Conservation (phyloP, 2,329 filamentous ascomycete species). For the Epichloe gansuensis region DNA sequence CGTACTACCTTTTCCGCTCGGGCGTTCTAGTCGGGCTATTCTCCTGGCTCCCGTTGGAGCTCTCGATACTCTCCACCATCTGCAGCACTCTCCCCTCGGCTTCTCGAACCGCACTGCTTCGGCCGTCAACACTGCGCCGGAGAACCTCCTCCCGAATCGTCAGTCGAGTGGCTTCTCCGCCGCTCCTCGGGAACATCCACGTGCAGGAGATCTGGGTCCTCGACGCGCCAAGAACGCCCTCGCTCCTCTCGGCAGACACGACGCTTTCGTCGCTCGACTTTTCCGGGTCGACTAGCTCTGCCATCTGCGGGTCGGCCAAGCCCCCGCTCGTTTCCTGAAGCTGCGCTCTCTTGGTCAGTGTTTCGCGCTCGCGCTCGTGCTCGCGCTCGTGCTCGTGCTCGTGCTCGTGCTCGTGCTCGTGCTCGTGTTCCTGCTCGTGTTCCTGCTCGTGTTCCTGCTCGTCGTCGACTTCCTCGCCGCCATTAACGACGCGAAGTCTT, state of each 20-base stretch:
- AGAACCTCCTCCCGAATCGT: constrained; percentile 19
- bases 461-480: constrained; percentile 33
- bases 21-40: constrained; percentile 20
- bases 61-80: constrained; percentile 46
- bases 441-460: constrained; percentile 2
- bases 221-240: not conserved
- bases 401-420: not conserved
- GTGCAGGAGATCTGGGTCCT: constrained; percentile 5
- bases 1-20: not conserved
- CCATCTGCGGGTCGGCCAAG: constrained; percentile 18
- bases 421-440: too few relatives aligned
- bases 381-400: too few relatives aligned
- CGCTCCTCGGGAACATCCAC: constrained; percentile 9
- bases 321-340: not conserved
- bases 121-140: constrained; percentile 30
- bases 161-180: constrained; percentile 16
- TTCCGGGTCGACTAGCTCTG: constrained; percentile 28
- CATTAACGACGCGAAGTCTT: constrained; percentile 80
- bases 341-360: constrained; percentile 8
- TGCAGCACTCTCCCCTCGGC: constrained; percentile 36
- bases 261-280: not conserved
- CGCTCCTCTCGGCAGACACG: not conserved
- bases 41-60: constrained; percentile 25
- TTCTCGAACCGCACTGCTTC: constrained; percentile 32
- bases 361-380: not conserved